phyloP scores from a whole-genome alignment of 257 asterid genomes.

The Solanum bulbocastanum region DNA sequence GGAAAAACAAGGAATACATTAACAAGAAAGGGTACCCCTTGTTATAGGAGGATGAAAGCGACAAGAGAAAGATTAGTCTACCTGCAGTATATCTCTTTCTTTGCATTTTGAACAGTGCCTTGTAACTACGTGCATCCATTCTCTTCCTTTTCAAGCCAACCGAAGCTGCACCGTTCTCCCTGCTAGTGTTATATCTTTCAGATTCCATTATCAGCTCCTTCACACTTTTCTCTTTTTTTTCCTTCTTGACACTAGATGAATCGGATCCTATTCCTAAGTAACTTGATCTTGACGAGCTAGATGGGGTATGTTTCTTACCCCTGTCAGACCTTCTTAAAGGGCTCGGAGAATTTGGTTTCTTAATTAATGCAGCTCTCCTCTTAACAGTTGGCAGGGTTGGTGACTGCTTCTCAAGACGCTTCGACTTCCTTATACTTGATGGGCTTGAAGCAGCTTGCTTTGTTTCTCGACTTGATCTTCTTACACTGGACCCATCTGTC shows the following conservation, averaged over 20 bases:
- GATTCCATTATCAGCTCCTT: slow-evolving; percentile 35
- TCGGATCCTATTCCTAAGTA: slow-evolving; percentile 13
- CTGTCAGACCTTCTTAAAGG: slow-evolving; percentile 35
- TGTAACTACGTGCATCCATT: slow-evolving; percentile 1
- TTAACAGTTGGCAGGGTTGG: background rate
- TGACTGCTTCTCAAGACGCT: slow-evolving; percentile 27
- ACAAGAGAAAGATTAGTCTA: background rate
- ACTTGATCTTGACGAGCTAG: slow-evolving; percentile 24
- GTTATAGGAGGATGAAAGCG: background rate
- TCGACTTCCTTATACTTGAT: slow-evolving; percentile 26
- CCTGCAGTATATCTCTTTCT: slow-evolving; percentile 2
- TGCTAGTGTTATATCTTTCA: slow-evolving; percentile 9
- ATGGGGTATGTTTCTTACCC: slow-evolving; percentile 19
- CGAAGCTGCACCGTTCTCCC: slow-evolving; percentile 15
- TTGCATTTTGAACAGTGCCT: slow-evolving; percentile 2
- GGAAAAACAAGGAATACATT: background rate
- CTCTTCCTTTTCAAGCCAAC: slow-evolving; percentile 9
- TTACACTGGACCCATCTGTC: slow-evolving; percentile 6
- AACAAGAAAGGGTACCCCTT: background rate
- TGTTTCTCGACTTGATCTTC: slow-evolving; percentile 18
- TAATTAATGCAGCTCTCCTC: slow-evolving; percentile 25
- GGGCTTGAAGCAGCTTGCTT: slow-evolving; percentile 20
- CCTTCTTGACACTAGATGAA: slow-evolving; percentile 13
- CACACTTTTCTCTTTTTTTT: slow-evolving; percentile 27
- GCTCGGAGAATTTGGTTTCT: slow-evolving; percentile 26